These are phyloP conservation scores for Syncephalis fuscata DNA, from an alignment of 371 early-diverging fungal species.

Conservation along the genomic window DNA sequence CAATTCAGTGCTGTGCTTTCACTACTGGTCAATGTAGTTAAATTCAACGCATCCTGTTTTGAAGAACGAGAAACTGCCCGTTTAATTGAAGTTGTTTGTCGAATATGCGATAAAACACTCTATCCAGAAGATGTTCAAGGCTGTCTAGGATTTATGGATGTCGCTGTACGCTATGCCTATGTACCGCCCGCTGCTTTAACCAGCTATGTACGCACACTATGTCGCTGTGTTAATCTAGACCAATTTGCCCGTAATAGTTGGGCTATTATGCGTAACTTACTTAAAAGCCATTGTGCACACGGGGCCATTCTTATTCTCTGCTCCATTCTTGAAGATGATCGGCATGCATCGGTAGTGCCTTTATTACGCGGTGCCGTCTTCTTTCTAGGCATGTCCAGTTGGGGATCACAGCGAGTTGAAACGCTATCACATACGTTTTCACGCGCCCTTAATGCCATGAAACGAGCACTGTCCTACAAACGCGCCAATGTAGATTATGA, in stretches of 20 bases:
- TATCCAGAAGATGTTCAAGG: slow-evolving; percentile 24
- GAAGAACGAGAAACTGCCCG: slow-evolving; percentile 35
- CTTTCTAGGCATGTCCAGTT: slow-evolving; percentile 30
- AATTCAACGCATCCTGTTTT: slow-evolving; percentile 50
- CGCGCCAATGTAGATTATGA: slow-evolving; percentile 15
- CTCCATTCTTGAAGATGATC: slow-evolving; percentile 17
- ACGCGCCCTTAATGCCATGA: slow-evolving; percentile 15
- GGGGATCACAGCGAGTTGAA: slow-evolving; percentile 24
- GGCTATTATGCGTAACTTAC: slow-evolving; percentile 39
- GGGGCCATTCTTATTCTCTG: slow-evolving; percentile 38
- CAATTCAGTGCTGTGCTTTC: slow-evolving; percentile 26
- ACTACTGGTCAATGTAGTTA: slow-evolving; percentile 36
- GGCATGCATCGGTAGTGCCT: slow-evolving; percentile 10
- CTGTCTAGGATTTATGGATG: slow-evolving; percentile 44
- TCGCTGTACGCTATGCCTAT: slow-evolving; percentile 48
- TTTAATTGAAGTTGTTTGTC: slow-evolving; percentile 28
- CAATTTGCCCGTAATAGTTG: slow-evolving; percentile 21
- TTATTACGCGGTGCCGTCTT: slow-evolving; percentile 29
- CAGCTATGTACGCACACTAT: slow-evolving; percentile 34
- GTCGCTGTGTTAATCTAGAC: slow-evolving; percentile 21
- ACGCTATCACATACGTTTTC: slow-evolving; percentile 14
- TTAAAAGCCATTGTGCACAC: slow-evolving; percentile 48
- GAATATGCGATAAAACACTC: slow-evolving; percentile 23
- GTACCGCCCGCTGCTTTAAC: slow-evolving; percentile 36
- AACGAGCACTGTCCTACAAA: slow-evolving; percentile 11